These are phyloP conservation scores for Pistacia atlantica DNA, from an alignment of 345 rosid genomes.

Conservation along the genomic window DNA sequence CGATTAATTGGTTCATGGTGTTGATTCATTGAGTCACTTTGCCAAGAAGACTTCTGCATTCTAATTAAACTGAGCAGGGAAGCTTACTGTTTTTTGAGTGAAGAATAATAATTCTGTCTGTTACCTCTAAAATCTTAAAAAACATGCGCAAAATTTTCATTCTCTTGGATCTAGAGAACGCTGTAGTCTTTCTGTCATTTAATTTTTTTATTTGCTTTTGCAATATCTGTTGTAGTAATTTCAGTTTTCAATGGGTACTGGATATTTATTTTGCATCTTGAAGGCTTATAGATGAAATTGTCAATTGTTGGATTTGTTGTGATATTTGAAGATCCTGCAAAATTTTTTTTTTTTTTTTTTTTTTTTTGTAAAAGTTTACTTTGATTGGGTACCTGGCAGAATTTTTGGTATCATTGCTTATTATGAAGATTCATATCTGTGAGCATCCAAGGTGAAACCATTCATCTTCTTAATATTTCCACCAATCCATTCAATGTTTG, in stretches of 20 bases:
- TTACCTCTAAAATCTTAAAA: background rate
- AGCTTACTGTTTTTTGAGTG: background rate
- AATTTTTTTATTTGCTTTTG: background rate
- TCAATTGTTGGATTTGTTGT: background rate
- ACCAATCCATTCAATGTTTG: too few relatives aligned
- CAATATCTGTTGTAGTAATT: background rate
- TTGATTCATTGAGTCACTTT: conserved; percentile 2
- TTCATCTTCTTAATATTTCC: background rate
- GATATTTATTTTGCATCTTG: background rate
- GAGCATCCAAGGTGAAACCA: background rate
- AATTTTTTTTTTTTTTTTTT: too few relatives aligned
- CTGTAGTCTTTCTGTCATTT: too few relatives aligned
- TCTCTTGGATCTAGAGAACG: background rate
- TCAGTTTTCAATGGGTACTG: background rate
- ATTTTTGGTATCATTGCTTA: background rate
- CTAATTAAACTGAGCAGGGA: background rate
- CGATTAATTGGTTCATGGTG: background rate
- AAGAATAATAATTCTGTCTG: background rate
- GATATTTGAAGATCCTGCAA: background rate
- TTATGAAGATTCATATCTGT: background rate
- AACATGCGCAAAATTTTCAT: background rate
- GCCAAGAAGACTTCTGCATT: background rate
- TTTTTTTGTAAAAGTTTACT: background rate
- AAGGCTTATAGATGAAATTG: background rate
- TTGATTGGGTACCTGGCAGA: background rate